A percentile compares a stretch with the other conserved stretches of the same genome.
Evolutionary conservation across 768 basidiomycete species (phyloP).

Genomic region (Pleurotus tuber-regium): DNA sequence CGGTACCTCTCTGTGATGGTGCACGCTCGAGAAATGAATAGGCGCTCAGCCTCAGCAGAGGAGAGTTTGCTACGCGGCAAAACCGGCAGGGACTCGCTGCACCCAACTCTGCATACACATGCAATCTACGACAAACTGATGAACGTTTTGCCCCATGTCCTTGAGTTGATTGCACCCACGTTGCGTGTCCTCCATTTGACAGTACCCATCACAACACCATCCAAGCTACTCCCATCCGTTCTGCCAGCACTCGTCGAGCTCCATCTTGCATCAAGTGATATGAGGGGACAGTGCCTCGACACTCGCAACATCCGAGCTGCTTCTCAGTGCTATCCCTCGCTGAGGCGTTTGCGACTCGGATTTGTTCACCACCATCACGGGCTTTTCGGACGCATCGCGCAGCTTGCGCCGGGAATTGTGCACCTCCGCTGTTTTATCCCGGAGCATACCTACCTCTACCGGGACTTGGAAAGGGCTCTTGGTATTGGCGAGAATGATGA

Average conservation of each 20-base stretch:
- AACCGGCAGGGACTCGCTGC: not conserved
- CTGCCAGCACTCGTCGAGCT: constrained; percentile 4
- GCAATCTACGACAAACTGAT: constrained; percentile 5
- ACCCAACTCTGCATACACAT: not conserved
- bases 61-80: not conserved
- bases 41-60: constrained; percentile 1
- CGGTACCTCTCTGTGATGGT: constrained; percentile 8
- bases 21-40: constrained; percentile 5
- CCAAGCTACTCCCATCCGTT: constrained; percentile 20
- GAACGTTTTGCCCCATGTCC: not conserved
- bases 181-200: constrained; percentile 18
- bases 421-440: constrained; percentile 16
- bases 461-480: constrained; percentile 1
- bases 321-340: constrained; percentile 7
- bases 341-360: constrained; percentile 7
- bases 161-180: constrained; percentile 1
- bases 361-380: constrained; percentile 4
- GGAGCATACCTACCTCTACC: constrained; percentile 3
- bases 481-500: too few species aligned
- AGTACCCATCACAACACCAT: constrained; percentile 20
- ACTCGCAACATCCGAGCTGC: not conserved
- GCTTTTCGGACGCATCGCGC: constrained; percentile 23
- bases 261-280: constrained; percentile 1
- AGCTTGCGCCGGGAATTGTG: constrained; percentile 19
- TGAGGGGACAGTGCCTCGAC: constrained; percentile 4